phyloP scores from a whole-genome alignment of 352 stramenopile genomes.

The Phytopythium montanum region DNA sequence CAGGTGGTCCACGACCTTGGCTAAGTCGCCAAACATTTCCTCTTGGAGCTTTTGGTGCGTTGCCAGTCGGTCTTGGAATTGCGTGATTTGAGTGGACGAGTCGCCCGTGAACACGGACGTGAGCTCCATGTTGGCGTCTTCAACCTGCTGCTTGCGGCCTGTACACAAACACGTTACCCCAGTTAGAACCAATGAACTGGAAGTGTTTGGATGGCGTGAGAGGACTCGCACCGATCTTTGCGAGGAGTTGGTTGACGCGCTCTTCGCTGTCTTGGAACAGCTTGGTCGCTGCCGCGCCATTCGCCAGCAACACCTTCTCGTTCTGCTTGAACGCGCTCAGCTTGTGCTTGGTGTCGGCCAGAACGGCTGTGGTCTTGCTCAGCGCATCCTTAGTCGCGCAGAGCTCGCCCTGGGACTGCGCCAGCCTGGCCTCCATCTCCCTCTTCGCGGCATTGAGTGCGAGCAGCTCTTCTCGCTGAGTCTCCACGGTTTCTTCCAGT shows the following conservation, averaged over 20 bases:
- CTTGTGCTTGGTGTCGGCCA: constrained; percentile 23
- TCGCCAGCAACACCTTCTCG: constrained; percentile 51
- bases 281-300: constrained; percentile 40
- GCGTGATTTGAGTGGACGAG: constrained; percentile 35
- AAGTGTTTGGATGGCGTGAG: not conserved
- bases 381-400: constrained; percentile 31
- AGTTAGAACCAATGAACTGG: not conserved
- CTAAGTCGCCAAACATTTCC: constrained; percentile 36
- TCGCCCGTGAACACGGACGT: constrained; percentile 38
- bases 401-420: constrained; percentile 26
- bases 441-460: constrained; percentile 40
- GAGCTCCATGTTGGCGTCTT: constrained; percentile 44
- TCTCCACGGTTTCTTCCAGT: constrained; percentile 59
- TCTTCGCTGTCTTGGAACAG: constrained; percentile 59
- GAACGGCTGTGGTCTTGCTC: constrained; percentile 17
- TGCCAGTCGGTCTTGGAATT: constrained; percentile 42
- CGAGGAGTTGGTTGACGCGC: constrained; percentile 33
- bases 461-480: constrained; percentile 43
- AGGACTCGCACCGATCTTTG: constrained; percentile 45
- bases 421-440: constrained; percentile 39
- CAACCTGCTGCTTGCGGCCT: constrained; percentile 48
- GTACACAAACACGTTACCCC: constrained; percentile 1
- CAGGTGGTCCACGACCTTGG: constrained; percentile 40
- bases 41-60: constrained; percentile 52
- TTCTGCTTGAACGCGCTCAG: constrained; percentile 51